Evolutionary conservation across 2,329 filamentous ascomycete genomes (phyloP).

Genomic region (Trichoderma atrobrunneum): DNA sequence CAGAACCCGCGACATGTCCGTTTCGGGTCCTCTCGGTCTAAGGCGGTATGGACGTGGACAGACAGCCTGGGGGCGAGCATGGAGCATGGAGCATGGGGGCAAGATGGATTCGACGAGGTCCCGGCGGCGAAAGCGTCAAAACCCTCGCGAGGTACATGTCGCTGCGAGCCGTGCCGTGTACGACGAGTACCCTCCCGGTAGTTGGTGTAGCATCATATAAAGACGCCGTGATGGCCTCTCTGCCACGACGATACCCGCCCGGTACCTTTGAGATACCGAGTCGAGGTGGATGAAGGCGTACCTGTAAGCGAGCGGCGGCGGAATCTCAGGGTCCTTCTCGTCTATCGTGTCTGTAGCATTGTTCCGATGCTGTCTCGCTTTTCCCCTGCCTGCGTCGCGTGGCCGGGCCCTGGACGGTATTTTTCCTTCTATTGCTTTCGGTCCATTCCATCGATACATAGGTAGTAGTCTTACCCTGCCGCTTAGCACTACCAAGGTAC

Average conservation of each 20-base stretch:
- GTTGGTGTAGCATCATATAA: neutral
- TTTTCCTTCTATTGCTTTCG: neutral
- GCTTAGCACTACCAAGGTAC: neutral
- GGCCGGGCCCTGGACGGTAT: neutral
- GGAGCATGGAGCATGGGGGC: neutral
- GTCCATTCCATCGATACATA: neutral
- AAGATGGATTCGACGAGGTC: neutral
- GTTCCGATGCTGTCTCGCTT: constrained; percentile 11
- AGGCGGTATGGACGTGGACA: neutral
- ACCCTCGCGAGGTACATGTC: neutral
- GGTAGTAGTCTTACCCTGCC: neutral
- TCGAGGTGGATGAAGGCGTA: neutral
- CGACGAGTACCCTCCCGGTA: neutral
- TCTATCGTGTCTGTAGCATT: constrained; percentile 13
- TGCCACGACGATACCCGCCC: neutral
- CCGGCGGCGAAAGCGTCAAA: neutral
- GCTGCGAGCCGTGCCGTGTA: neutral
- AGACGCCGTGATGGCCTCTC: neutral
- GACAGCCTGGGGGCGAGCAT: neutral
- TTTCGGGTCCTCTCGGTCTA: neutral
- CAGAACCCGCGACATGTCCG: neutral
- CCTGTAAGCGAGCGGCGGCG: neutral
- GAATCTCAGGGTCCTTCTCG: constrained; percentile 12
- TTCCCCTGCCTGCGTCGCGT: constrained; percentile 12
- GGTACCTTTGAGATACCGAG: neutral